Base-by-base conservation (phyloP, 768 basidiomycete species). In the Tubosaeta sp. region DNA sequence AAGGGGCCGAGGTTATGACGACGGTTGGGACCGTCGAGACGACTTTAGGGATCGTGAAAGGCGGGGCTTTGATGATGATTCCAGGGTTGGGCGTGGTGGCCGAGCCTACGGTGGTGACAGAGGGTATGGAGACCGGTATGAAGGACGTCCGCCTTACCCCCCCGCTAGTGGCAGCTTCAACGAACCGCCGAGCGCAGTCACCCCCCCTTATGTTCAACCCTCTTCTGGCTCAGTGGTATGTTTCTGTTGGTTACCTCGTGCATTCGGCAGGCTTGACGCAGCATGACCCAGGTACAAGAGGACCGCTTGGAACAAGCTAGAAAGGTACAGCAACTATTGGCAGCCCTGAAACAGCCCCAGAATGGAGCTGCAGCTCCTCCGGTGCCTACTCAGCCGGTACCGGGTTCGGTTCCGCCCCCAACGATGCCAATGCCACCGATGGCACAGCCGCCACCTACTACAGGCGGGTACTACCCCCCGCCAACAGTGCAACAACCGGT, bases 261-360 rank as follows among this genome's bases (percentile, higher is more conserved):
- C 17, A 41, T n/a, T 22, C 22, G 29, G 11, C 43, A 22, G n/a
- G 19, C 8, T 12, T 63, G 52, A 57, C 38, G 6, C 39, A 12
- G 22, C 22, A 19, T 31, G 29, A 17, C 10, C 25, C 47, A 58
- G 53, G 42, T 39, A 19, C 35, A 73, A 11, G 89, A 93, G 52
- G 90, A 93, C 46, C 86, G 91, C 12, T 74, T 95, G 17, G 92
- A 95, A 62, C 88, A 93, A 75, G 91, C 91, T 8, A 81, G 85
- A 50, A 87, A 81, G 68, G 90, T 94, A 9, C 91, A 93, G 64
- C 88, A 91, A 60, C 72, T 91, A 16, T 72, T 92, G 25, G 90
- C 88, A 5, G 90, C 90, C 12, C 71, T 91, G 43, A 91, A 92
- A 62, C 85, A 87, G 53, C 84, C 86, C 10, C 76, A 77, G 53